phyloP scores from a whole-genome alignment of 2,329 filamentous ascomycete species.

The Penicillium frequentans region DNA sequence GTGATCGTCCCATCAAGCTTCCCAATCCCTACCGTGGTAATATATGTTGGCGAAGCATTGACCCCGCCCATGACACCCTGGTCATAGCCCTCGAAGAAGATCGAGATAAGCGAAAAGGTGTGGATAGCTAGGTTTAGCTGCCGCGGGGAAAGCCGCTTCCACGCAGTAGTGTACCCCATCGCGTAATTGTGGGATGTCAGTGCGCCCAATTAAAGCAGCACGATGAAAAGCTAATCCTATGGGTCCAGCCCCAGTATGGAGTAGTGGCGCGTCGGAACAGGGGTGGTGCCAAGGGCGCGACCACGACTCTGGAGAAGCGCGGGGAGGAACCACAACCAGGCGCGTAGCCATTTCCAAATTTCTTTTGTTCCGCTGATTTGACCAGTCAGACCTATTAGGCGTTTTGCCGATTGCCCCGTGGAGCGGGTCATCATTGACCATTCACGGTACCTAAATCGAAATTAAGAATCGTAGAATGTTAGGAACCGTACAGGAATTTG shows the following conservation, averaged over 20 bases:
- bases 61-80: constrained; percentile 58
- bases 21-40: constrained; percentile 47
- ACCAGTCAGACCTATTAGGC: constrained; percentile 7
- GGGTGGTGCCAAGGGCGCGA: background rate
- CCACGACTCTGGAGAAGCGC: constrained; percentile 2
- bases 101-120: constrained; percentile 32
- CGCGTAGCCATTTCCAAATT: constrained; percentile 17
- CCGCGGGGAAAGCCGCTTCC: constrained; percentile 44
- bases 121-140: constrained; percentile 45
- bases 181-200: background rate
- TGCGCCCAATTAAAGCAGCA: background rate
- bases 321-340: constrained; percentile 23
- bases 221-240: constrained; percentile 11
- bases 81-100: constrained; percentile 51
- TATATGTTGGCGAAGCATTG: constrained; percentile 43
- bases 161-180: constrained; percentile 44
- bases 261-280: background rate
- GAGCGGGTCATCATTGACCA: background rate
- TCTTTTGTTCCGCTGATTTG: background rate
- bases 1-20: constrained; percentile 48
- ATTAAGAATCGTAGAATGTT: background rate
- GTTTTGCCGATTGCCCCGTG: constrained; percentile 19
- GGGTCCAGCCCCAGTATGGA: constrained; percentile 5
- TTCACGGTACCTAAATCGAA: background rate
- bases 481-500: background rate